These are phyloP conservation scores for Monilinia vaccinii-corymbosi DNA, from an alignment of 2,329 filamentous ascomycete species.

Conservation along the genomic window DNA sequence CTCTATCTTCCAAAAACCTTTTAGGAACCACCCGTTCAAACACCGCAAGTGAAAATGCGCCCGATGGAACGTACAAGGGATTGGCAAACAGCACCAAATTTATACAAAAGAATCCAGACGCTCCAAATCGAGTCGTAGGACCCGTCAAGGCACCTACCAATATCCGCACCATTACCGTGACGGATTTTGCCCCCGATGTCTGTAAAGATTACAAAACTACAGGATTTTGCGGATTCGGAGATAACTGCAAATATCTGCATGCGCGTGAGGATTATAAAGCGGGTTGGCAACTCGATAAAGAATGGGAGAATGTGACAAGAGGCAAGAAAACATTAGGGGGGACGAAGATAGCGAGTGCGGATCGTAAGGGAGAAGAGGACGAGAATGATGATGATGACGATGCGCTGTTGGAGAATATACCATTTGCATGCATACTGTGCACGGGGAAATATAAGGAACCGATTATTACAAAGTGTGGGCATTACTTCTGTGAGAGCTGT, in stretches of 20 bases:
- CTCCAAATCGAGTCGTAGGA: slow-evolving; percentile 61
- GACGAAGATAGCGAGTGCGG: slow-evolving; percentile 34
- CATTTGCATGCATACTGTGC: slow-evolving; percentile 31
- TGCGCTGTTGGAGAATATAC: slow-evolving; percentile 27
- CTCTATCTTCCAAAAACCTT: slow-evolving; percentile 40
- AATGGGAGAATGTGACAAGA: slow-evolving; percentile 83
- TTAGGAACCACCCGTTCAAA: slow-evolving; percentile 45
- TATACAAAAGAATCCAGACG: slow-evolving; percentile 73
- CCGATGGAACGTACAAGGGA: slow-evolving; percentile 69
- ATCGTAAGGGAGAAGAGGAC: slow-evolving; percentile 27
- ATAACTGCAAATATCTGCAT: slow-evolving; percentile 71
- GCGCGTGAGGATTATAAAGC: slow-evolving; percentile 72
- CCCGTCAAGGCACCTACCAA: slow-evolving; percentile 85
- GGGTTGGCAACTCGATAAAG: slow-evolving; percentile 89
- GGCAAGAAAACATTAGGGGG: slow-evolving; percentile 54
- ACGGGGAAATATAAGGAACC: slow-evolving; percentile 44
- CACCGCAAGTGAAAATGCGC: slow-evolving; percentile 21
- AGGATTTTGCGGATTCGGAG: slow-evolving; percentile 38
- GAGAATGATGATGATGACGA: slow-evolving; percentile 37
- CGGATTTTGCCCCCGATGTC: slow-evolving; percentile 83
- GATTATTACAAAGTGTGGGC: slow-evolving; percentile 80
- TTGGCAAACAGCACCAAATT: slow-evolving; percentile 61
- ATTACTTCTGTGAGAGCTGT: slow-evolving; percentile 93
- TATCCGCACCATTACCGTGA: slow-evolving; percentile 81
- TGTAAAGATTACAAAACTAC: slow-evolving; percentile 92